These are phyloP conservation scores for Lepiota venenata DNA, from an alignment of 768 basidiomycete genomes.

Conservation along the genomic window DNA sequence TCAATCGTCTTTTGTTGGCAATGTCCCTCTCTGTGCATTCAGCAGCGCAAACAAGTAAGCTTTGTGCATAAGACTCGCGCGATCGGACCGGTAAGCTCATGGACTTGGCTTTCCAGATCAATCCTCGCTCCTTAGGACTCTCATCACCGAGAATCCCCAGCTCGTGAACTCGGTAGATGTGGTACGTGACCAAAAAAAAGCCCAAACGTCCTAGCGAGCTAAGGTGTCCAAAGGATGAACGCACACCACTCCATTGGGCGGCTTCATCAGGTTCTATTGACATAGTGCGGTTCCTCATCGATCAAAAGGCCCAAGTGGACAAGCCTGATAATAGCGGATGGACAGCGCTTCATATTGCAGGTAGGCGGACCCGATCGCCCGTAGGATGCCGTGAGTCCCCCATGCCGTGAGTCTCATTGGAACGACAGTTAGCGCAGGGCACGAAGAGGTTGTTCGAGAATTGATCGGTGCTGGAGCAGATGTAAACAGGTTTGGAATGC, in stretches of 20 bases:
- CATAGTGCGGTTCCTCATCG: conserved; percentile 64
- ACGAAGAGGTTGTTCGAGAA: conserved; percentile 70
- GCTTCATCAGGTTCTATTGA: conserved; percentile 71
- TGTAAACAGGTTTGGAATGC: conserved; percentile 46
- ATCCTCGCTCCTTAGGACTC: conserved; percentile 60
- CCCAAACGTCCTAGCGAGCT: background rate
- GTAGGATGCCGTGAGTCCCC: background rate
- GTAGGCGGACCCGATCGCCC: conserved; percentile 30
- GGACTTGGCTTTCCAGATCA: conserved; percentile 48
- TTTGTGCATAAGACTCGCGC: background rate
- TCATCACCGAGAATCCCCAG: conserved; percentile 59
- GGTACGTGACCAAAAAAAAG: conserved; percentile 41
- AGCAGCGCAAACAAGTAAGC: conserved; percentile 68
- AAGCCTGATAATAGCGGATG: conserved; percentile 65
- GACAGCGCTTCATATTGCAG: conserved; percentile 79
- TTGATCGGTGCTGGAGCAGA: conserved; percentile 82
- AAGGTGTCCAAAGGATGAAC: conserved; percentile 52
- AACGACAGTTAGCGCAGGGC: conserved; percentile 72
- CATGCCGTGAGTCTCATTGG: conserved; percentile 7
- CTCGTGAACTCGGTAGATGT: conserved; percentile 60
- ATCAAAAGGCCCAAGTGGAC: conserved; percentile 67
- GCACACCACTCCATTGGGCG: conserved; percentile 87
- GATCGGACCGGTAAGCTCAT: conserved; percentile 5
- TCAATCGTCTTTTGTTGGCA: conserved; percentile 8
- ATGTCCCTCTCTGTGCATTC: conserved; percentile 57